Conservation (phyloP, 2,329 filamentous ascomycete genomes). For the Coleophoma crateriformis region DNA sequence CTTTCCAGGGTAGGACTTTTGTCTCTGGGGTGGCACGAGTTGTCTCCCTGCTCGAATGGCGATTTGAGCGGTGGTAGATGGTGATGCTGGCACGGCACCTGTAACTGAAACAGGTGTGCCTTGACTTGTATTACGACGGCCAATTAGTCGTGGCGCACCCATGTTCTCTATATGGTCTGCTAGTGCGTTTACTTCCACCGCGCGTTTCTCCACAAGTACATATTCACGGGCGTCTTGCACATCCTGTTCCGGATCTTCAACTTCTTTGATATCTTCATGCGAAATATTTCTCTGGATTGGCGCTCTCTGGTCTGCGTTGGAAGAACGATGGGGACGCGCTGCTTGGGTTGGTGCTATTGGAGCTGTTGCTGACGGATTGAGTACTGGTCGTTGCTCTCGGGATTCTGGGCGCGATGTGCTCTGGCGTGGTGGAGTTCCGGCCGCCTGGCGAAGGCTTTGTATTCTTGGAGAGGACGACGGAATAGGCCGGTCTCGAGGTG, state of each 20-base stretch:
- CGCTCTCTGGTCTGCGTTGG: constrained; percentile 7
- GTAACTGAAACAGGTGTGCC: constrained; percentile 63
- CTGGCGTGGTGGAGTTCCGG: constrained; percentile 14
- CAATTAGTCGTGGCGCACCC: constrained; percentile 48
- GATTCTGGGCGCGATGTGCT: constrained; percentile 8
- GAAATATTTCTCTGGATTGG: constrained; percentile 14
- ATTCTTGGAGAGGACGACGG: constrained; percentile 13
- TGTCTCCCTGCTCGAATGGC: constrained; percentile 51
- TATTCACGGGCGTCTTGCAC: constrained; percentile 92
- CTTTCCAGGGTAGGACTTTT: constrained; percentile 70
- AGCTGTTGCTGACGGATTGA: constrained; percentile 18
- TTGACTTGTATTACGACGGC: constrained; percentile 74
- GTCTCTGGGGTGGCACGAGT: constrained; percentile 56
- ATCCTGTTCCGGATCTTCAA: constrained; percentile 60
- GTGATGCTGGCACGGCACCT: constrained; percentile 61
- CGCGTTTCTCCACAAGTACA: constrained; percentile 89
- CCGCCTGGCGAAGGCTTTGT: constrained; percentile 9
- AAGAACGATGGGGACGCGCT: constrained; percentile 14
- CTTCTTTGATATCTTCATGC: constrained; percentile 13
- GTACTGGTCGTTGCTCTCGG: constrained; percentile 16
- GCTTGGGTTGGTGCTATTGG: constrained; percentile 25
- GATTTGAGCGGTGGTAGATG: constrained; percentile 71
- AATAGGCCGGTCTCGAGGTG: constrained; percentile 15
- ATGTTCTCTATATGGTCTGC: constrained; percentile 77
- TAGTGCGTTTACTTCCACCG: constrained; percentile 94